Evolutionary conservation across 495 filamentous ascomycete genomes (phyloP), one percentile per base, ranked within the genome.

Genomic region (Emericellopsis terricola): DNA sequence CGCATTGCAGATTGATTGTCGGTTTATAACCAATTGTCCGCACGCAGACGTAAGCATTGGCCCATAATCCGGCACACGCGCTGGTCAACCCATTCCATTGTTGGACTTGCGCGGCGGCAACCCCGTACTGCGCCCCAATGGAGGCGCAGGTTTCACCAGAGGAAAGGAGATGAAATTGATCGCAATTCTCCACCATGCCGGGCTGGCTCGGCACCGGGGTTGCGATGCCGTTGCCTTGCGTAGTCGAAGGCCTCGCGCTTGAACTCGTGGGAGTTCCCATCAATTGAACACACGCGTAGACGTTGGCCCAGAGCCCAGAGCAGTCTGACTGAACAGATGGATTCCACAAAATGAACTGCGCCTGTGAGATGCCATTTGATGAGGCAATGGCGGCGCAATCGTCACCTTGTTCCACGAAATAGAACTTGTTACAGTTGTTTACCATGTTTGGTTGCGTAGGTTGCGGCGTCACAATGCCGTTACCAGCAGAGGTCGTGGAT

Each of bases 101-200:
- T 9, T 31, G 17, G 39, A 52, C 43, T 17, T 43, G 38, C 17
- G 19, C 33, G 6, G 18, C 8, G 30, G 41, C 39, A 30, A 56
- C 52, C 1, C 42, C 36, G 35, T 42, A 19, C 13, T 29, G 13
- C 9, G 38, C 19, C 16, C 50, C 52, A 28, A 69, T 50, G 28
- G 42, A 43, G 3, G 34, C 38, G 42, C 64, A 69, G 42, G 45
- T 48, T 33, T 69, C 64, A 21, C 55, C 59, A 5, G 30, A 24
- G 5, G 36, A 20, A 8, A 64, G 53, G 10, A 52, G 39, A 41
- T 59, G 51, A 41, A 58, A 67, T 27, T 49, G 35, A 29, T 54
- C 40, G 48, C 64, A 68, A 39, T 49, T 50, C 26, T 16, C 34
- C 17, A 47, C 43, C 30, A 54, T 54, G 31, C 51, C 51, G 6